Conservation (phyloP, 2,329 filamentous ascomycete genomes). For the Aspergillus brasiliensis region DNA sequence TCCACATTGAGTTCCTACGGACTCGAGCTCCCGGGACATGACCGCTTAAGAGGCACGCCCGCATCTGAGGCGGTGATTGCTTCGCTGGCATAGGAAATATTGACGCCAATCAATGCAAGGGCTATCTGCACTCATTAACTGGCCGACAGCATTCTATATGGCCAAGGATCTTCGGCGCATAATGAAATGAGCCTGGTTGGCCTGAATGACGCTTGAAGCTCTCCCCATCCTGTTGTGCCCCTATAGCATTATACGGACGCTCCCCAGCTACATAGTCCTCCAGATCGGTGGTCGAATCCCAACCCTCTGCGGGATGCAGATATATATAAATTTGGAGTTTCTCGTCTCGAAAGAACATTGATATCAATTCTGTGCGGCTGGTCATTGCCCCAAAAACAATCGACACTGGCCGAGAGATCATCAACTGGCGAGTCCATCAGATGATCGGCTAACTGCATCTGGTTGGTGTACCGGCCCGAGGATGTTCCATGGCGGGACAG, state of each 20-base stretch:
- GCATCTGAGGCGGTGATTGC: conserved; percentile 3
- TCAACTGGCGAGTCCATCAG: background rate
- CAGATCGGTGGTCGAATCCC: no score
- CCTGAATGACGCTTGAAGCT: background rate
- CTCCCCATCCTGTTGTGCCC: background rate
- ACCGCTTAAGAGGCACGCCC: background rate
- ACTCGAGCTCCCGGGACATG: background rate
- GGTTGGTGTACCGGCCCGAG: background rate
- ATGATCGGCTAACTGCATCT: background rate
- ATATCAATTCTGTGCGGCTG: no score
- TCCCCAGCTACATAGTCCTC: no score
- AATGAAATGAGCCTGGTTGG: background rate
- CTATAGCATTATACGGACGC: no score
- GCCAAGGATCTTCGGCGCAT: background rate
- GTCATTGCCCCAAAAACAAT: no score
- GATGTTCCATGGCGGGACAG: background rate
- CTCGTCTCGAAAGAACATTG: no score
- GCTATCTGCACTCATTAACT: background rate
- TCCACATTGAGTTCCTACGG: no score
- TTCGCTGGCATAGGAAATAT: conserved; percentile 1
- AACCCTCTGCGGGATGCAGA: no score
- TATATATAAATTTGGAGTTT: no score
- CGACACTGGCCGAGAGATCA: background rate
- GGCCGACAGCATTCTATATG: background rate
- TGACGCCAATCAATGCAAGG: conserved; percentile 4